Evolutionary conservation across 1,284 basidiomycete genomes (phyloP).

Genomic region (Malassezia pachydermatis): DNA sequence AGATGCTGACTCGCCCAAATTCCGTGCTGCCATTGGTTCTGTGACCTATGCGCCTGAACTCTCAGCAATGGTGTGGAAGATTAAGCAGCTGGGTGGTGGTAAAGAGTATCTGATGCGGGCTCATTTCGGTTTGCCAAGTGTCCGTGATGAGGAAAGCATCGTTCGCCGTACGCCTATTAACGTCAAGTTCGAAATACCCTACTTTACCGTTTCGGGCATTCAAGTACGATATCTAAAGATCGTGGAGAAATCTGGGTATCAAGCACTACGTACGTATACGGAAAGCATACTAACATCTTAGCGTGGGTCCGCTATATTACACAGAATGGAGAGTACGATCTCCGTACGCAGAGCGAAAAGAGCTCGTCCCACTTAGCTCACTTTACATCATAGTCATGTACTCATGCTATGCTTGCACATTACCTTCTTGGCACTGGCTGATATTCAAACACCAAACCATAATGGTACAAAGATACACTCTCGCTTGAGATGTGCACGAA

Average conservation of each 20-base stretch:
- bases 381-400: constrained; percentile 19
- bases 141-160: constrained; percentile 57
- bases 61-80: constrained; percentile 48
- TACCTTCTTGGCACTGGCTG: too few species aligned
- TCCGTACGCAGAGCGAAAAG: constrained; percentile 46
- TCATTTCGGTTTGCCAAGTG: constrained; percentile 46
- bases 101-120: constrained; percentile 47
- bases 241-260: constrained; percentile 85
- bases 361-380: constrained; percentile 33
- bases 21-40: constrained; percentile 54
- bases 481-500: too few species aligned
- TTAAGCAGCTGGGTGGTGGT: constrained; percentile 46
- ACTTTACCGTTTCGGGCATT: constrained; percentile 86
- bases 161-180: constrained; percentile 88
- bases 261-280: constrained; percentile 59
- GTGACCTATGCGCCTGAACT: constrained; percentile 46
- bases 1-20: constrained; percentile 95
- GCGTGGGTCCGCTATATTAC: constrained; percentile 62
- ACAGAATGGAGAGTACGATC: constrained; percentile 89
- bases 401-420: too few species aligned
- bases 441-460: too few species aligned
- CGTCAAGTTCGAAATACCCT: constrained; percentile 95
- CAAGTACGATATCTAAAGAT: constrained; percentile 95
- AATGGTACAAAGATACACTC: too few species aligned
- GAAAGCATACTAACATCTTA: neutral